Evolutionary conservation across 2,329 filamentous ascomycete species (phyloP).

Genomic region (Stagonosporopsis tanaceti): DNA sequence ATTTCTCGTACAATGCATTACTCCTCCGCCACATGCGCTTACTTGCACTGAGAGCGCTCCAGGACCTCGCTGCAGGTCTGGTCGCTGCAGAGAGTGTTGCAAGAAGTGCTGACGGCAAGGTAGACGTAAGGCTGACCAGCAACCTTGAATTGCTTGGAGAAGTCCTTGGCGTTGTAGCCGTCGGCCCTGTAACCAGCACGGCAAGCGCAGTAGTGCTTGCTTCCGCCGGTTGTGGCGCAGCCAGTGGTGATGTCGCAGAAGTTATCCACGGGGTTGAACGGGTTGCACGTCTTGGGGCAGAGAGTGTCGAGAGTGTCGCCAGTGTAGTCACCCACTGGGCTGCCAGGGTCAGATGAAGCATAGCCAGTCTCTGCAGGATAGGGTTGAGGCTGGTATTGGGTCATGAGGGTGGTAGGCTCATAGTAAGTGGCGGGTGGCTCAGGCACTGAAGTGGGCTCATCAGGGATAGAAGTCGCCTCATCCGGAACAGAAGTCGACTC

Average conservation of each 20-base stretch:
- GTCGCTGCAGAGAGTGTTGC: conserved; percentile 36
- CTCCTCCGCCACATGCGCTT: background rate
- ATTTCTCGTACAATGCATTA: background rate
- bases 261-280: conserved; percentile 33
- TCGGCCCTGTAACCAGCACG: conserved; percentile 35
- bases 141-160: conserved; percentile 38
- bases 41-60: conserved; percentile 31
- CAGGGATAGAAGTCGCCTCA: background rate
- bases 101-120: conserved; percentile 27
- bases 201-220: conserved; percentile 41
- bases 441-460: background rate
- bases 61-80: conserved; percentile 33
- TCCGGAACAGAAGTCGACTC: conserved; percentile 1
- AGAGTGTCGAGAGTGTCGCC: conserved; percentile 28
- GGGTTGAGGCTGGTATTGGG: conserved; percentile 7
- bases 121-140: conserved; percentile 38
- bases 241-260: conserved; percentile 37
- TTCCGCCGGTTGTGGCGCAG: conserved; percentile 33
- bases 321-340: conserved; percentile 25
- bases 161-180: conserved; percentile 34
- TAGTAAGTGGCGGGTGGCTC: background rate
- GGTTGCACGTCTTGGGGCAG: conserved; percentile 37
- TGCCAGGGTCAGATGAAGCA: conserved; percentile 6
- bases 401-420: conserved; percentile 12
- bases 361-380: conserved; percentile 3